Conservation (phyloP, 331 rosid species). For the Prunus yedoensis region DNA sequence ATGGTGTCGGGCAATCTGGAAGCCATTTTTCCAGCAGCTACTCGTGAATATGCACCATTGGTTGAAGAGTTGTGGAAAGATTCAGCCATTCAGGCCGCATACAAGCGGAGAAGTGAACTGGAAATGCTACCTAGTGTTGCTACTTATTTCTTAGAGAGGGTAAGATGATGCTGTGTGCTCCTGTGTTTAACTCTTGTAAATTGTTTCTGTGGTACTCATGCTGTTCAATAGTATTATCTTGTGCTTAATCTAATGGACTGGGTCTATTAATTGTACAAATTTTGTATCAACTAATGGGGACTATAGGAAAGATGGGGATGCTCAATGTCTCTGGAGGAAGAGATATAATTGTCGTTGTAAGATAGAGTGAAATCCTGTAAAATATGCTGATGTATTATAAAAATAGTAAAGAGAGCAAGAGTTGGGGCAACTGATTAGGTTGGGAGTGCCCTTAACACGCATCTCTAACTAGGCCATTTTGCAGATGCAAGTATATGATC, state of each 20-base stretch:
- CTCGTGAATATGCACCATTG: conserved; percentile 91
- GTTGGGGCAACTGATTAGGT: neutral
- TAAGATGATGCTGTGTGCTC: conserved; percentile 31
- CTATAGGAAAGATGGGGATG: neutral
- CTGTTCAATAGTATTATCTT: neutral
- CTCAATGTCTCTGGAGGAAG: neutral
- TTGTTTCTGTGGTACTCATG: neutral
- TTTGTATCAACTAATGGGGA: neutral
- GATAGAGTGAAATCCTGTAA: neutral
- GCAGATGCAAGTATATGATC: too few species aligned
- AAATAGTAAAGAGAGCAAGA: neutral
- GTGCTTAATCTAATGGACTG: neutral
- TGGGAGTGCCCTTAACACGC: neutral
- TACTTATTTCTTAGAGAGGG: conserved; percentile 90
- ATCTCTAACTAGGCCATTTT: too few species aligned
- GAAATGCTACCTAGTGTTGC: conserved; percentile 91
- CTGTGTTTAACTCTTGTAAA: neutral
- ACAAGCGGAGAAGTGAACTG: conserved; percentile 81
- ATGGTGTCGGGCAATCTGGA: conserved; percentile 92
- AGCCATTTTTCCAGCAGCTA: conserved; percentile 96
- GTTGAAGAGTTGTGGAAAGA: conserved; percentile 90
- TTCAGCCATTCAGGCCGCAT: conserved; percentile 82
- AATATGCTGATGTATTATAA: neutral
- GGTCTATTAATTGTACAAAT: neutral
- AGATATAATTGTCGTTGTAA: neutral